Conservation (phyloP, 2,329 filamentous ascomycete genomes). For the Monilinia fructicola region DNA sequence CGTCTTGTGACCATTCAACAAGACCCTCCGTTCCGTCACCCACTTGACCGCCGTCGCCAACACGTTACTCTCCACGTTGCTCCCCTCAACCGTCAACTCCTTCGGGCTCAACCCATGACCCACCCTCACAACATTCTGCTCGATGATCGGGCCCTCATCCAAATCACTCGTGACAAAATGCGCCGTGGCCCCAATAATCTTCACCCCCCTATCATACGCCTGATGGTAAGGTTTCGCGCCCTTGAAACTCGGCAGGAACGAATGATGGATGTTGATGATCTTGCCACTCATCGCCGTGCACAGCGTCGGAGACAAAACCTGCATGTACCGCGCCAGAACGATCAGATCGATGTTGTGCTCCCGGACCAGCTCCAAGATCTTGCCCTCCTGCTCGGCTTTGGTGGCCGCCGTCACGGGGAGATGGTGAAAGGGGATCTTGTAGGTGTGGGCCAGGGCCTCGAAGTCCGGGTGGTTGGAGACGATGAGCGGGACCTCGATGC, state of each 20-base stretch:
- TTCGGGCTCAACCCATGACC: conserved; percentile 75
- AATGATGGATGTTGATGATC: conserved; percentile 93
- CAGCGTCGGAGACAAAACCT: conserved; percentile 72
- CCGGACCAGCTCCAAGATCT: conserved; percentile 68
- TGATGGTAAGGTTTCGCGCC: conserved; percentile 87
- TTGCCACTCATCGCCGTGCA: conserved; percentile 78
- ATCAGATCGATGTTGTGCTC: conserved; percentile 73
- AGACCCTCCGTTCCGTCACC: conserved; percentile 75
- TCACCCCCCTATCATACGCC: conserved; percentile 81
- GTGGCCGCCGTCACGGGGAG: conserved; percentile 78
- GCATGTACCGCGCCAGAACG: conserved; percentile 84
- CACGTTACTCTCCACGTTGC: conserved; percentile 81
- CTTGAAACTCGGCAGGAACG: conserved; percentile 84
- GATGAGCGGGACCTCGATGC: conserved; percentile 72
- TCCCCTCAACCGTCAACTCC: conserved; percentile 75
- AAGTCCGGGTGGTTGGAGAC: conserved; percentile 82
- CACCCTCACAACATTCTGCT: conserved; percentile 76
- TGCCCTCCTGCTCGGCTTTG: conserved; percentile 69
- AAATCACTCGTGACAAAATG: conserved; percentile 85
- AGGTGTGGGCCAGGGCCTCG: conserved; percentile 64
- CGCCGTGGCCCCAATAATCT: conserved; percentile 83
- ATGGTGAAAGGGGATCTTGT: conserved; percentile 77
- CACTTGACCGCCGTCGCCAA: conserved; percentile 80
- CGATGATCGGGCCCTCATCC: conserved; percentile 85
- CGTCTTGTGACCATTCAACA: conserved; percentile 77